Base-by-base conservation (phyloP, 495 filamentous ascomycete genomes). In the Trichoderma gamsii region DNA sequence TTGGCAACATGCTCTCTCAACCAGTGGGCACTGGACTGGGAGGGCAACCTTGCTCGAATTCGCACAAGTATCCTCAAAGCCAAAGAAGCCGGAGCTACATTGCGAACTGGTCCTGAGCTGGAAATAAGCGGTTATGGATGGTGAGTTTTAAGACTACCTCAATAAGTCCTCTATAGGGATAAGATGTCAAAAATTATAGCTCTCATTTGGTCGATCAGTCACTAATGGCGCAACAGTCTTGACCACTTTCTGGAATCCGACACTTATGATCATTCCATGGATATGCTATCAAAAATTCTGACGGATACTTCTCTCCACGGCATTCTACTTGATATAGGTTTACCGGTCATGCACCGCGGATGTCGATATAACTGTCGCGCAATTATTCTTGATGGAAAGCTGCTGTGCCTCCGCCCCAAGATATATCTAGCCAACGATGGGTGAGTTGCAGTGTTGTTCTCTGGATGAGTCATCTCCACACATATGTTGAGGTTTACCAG, bases 341-440 rank as follows among this genome's bases (percentile, higher is more conserved):
- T 92, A 78, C 88, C 87, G 1, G 79, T 90, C 21, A 77, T 79
- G 38, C 91, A 94, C 75, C 77, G 88, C 29, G 90, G 89, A 69
- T 76, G 85, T 46, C 79, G 86, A 65, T 95, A 88, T 77, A 96
- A 97, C 71, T 90, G 87, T 71, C 82, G 92, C 4, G 81, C 91
- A 23, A 86, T 95, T 66, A 82, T 79, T 72, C 82, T 87, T 68
- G 86, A 92, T 71, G 79, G 83, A 32, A 86, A 87, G 77, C 89
- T 93, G 35, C 75, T 91, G 51, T 78, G 91, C 52, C 91, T 97
- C 68, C 82, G 92, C 21, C 93, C 92, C 0, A 97, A 97, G 77
- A 82, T 94, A 75, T 92, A 81, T 73, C 86, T 52, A n/a, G 49
- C 49, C 49, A 52, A 52, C 49, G 49, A 52, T 52, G 49, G 49